A percentile compares a stretch with the other conserved stretches of the same genome.
Conservation (phyloP, 768 basidiomycete genomes). For the Rhizopogon rudus region DNA sequence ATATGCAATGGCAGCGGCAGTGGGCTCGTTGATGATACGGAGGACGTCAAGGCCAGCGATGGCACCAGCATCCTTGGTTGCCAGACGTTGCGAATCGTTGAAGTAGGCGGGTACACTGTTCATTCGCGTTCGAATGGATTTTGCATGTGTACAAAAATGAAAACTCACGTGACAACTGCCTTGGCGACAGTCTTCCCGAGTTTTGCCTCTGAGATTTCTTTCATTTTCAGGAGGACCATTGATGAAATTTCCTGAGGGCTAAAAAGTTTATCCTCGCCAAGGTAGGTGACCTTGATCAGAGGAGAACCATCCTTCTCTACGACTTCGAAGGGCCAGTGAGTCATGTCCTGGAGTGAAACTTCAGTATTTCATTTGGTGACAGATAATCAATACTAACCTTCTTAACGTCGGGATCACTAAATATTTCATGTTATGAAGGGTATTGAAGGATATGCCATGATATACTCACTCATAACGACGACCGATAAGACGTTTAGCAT, state of each 20-base stretch:
- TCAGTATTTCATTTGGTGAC: background rate
- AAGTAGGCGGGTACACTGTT: slow-evolving; percentile 94
- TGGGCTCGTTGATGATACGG: slow-evolving; percentile 99
- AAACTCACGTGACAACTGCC: slow-evolving; percentile 91
- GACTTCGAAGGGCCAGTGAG: slow-evolving; percentile 97
- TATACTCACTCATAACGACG: slow-evolving; percentile 84
- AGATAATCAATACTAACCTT: slow-evolving; percentile 40
- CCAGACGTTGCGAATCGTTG: slow-evolving; percentile 99
- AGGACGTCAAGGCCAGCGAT: slow-evolving; percentile 98
- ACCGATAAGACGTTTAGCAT: slow-evolving; percentile 98
- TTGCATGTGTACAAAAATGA: slow-evolving; percentile 2
- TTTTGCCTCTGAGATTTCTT: slow-evolving; percentile 99
- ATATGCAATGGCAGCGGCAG: slow-evolving; percentile 98
- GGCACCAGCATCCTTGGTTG: slow-evolving; percentile 98
- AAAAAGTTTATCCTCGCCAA: slow-evolving; percentile 92
- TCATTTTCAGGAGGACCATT: slow-evolving; percentile 99
- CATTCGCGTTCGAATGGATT: slow-evolving; percentile 2
- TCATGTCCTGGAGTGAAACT: slow-evolving; percentile 64
- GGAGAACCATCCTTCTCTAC: slow-evolving; percentile 97
- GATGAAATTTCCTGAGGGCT: slow-evolving; percentile 99
- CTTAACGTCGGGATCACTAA: slow-evolving; percentile 90
- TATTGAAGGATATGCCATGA: slow-evolving; percentile 2
- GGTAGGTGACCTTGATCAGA: slow-evolving; percentile 93
- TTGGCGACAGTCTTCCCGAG: slow-evolving; percentile 98
- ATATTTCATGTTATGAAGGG: background rate